These are phyloP conservation scores for Arctium lappa DNA, from an alignment of 129 eudicot genomes.

Conservation along the genomic window DNA sequence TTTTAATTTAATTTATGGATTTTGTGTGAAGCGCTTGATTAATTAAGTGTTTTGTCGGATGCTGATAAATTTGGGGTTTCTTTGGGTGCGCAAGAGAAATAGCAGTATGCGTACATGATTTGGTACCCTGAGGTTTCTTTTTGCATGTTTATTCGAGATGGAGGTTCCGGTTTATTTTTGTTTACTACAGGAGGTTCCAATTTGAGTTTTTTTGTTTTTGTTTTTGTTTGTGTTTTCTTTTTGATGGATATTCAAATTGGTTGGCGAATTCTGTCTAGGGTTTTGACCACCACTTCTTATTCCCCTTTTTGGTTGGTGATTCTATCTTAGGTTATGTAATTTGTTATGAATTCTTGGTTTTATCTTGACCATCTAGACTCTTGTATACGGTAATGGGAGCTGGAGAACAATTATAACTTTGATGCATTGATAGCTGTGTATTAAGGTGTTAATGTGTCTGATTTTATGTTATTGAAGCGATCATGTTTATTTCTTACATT, in stretches of 20 bases:
- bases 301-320: not conserved
- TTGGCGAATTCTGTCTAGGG: slow-evolving; percentile 8
- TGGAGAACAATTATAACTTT: not conserved
- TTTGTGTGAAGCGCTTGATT: slow-evolving; percentile 1
- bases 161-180: not conserved
- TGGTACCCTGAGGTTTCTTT: not conserved
- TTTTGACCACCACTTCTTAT: slow-evolving; percentile 3
- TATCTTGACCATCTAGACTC: not conserved
- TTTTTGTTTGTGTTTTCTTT: not conserved
- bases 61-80: slow-evolving; percentile 22
- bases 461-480: not conserved
- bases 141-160: not conserved
- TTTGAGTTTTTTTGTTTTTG: not conserved
- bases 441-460: not conserved
- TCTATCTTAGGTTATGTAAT: not conserved
- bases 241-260: not conserved
- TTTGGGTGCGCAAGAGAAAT: slow-evolving; percentile 8
- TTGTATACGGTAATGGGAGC: not conserved
- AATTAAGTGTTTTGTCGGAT: not conserved
- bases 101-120: slow-evolving; percentile 4
- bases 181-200: not conserved
- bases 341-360: slow-evolving; percentile 3
- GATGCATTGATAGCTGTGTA: not conserved
- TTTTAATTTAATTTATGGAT: not conserved
- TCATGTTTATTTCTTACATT: not conserved